Evolutionary conservation across 768 basidiomycete genomes (phyloP).

Genomic region (Trametes coccinea): DNA sequence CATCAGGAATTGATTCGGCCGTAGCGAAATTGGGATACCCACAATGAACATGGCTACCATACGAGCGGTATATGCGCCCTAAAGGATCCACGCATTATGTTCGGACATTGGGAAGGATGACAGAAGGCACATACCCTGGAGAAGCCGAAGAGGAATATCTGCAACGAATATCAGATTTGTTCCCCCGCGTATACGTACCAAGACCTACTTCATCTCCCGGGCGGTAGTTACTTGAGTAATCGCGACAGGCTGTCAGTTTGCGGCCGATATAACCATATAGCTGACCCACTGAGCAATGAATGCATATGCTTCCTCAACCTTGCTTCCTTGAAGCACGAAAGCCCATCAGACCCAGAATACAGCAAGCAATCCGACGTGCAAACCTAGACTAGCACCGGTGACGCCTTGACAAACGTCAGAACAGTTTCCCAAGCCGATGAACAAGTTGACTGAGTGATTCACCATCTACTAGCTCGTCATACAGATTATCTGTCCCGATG

Average conservation of each 20-base stretch:
- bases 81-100: no score
- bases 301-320: constrained; percentile 78
- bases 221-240: constrained; percentile 55
- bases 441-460: neutral
- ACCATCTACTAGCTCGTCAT: constrained; percentile 65
- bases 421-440: neutral
- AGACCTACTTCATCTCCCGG: constrained; percentile 66
- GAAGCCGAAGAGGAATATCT: constrained; percentile 81
- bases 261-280: neutral
- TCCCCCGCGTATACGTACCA: neutral
- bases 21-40: constrained; percentile 20
- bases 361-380: neutral
- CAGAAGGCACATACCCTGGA: constrained; percentile 53
- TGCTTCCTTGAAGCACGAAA: constrained; percentile 48
- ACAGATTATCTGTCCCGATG: constrained; percentile 57
- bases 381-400: constrained; percentile 65
- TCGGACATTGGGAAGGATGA: no score
- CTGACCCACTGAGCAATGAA: constrained; percentile 72
- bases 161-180: constrained; percentile 8
- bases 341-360: neutral
- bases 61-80: constrained; percentile 78
- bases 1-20: neutral
- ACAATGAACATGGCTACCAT: constrained; percentile 75
- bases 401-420: constrained; percentile 43
- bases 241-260: neutral